Evolutionary conservation across 164 flowering plant species (phyloP).

Genomic region (Amborella trichopoda): DNA sequence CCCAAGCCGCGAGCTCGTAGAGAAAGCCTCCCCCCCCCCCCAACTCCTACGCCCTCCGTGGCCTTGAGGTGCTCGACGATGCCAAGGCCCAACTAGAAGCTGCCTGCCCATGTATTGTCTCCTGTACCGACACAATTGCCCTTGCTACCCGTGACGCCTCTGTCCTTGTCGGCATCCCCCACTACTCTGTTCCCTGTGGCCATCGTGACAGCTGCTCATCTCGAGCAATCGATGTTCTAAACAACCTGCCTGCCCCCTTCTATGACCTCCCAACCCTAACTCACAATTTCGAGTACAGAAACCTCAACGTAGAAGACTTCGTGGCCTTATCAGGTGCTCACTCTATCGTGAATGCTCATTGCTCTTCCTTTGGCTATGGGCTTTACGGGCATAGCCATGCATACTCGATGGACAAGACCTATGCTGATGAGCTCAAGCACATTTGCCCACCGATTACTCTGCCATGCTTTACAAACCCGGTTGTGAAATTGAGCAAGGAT

Average conservation of each 20-base stretch:
- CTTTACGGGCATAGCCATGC: slow-evolving; percentile 7
- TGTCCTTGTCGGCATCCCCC: slow-evolving; percentile 6
- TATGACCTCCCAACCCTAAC: background rate
- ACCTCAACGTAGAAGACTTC: slow-evolving; percentile 8
- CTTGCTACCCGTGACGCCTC: slow-evolving; percentile 19
- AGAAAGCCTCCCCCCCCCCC: slow-evolving; percentile 29
- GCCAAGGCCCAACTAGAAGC: slow-evolving; percentile 31
- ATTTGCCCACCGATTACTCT: slow-evolving; percentile 5
- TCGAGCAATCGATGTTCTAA: background rate
- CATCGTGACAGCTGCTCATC: slow-evolving; percentile 11
- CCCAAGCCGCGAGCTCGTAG: slow-evolving; percentile 27
- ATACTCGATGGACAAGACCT: background rate
- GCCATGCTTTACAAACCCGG: background rate
- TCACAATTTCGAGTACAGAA: slow-evolving; percentile 6
- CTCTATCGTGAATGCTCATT: slow-evolving; percentile 14
- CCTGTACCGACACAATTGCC: slow-evolving; percentile 43
- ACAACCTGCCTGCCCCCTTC: background rate
- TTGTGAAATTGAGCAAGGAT: slow-evolving; percentile 1
- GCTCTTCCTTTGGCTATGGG: slow-evolving; percentile 6
- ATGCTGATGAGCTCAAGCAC: slow-evolving; percentile 1
- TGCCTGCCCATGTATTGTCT: slow-evolving; percentile 24
- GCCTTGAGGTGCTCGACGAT: slow-evolving; percentile 35
- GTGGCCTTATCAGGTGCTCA: slow-evolving; percentile 17
- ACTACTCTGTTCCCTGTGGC: slow-evolving; percentile 7
- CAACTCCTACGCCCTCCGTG: slow-evolving; percentile 24